Conservation (phyloP, 2,329 filamentous ascomycete genomes). For the Microcera coccophila region DNA sequence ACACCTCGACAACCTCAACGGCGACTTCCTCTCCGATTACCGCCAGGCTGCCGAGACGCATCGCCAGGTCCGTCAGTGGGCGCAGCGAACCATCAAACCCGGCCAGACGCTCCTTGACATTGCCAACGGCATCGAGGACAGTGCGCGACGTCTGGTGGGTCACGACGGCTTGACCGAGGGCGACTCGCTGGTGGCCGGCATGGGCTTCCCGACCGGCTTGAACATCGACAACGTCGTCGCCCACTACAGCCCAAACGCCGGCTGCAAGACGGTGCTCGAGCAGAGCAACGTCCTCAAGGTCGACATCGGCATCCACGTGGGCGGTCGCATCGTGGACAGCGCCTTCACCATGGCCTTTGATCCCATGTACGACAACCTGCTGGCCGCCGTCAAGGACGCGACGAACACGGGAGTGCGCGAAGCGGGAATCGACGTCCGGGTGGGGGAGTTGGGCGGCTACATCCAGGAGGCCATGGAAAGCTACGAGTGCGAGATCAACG, state of each 20-base stretch:
- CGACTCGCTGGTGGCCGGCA: conserved; percentile 67
- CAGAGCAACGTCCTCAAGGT: conserved; percentile 72
- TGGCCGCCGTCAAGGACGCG: conserved; percentile 66
- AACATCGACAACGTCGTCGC: conserved; percentile 77
- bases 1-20: conserved; percentile 3
- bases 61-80: conserved; percentile 76
- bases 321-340: conserved; percentile 71
- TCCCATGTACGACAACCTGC: conserved; percentile 65
- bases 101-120: conserved; percentile 73
- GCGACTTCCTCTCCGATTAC: conserved; percentile 68
- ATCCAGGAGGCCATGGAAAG: conserved; percentile 90
- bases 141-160: conserved; percentile 68
- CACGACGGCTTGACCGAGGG: conserved; percentile 72
- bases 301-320: conserved; percentile 73
- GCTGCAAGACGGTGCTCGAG: conserved; percentile 67
- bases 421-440: conserved; percentile 81
- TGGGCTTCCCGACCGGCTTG: conserved; percentile 79
- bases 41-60: conserved; percentile 76
- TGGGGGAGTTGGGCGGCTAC: conserved; percentile 73
- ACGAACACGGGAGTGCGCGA: conserved; percentile 65
- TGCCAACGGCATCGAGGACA: conserved; percentile 75
- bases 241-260: conserved; percentile 78
- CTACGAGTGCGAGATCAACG: conserved; percentile 78
- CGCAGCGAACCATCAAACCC: conserved; percentile 72
- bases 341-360: conserved; percentile 74